phyloP scores from a whole-genome alignment of 495 filamentous ascomycete genomes.

The Aspergillus saccharolyticus region DNA sequence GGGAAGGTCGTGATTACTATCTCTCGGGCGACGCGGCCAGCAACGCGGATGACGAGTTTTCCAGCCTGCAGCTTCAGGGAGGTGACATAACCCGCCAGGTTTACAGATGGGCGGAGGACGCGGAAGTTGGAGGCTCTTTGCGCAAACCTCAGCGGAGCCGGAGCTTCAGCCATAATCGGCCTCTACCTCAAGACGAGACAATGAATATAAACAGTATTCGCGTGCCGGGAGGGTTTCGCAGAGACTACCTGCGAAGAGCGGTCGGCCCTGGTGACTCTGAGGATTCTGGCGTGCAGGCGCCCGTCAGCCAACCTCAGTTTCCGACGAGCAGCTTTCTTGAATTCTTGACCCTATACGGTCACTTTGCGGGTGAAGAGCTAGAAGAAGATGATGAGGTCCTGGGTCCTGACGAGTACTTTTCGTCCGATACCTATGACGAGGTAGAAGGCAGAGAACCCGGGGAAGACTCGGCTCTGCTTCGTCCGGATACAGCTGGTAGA shows the following conservation, averaged over 20 bases:
- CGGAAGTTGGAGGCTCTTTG: slow-evolving; percentile 50
- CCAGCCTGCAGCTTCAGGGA: slow-evolving; percentile 83
- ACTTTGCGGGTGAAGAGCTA: slow-evolving; percentile 93
- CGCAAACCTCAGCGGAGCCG: slow-evolving; percentile 59
- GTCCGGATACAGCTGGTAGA: slow-evolving; percentile 55
- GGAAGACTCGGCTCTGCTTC: slow-evolving; percentile 77
- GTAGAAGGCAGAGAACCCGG: slow-evolving; percentile 67
- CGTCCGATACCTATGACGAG: slow-evolving; percentile 57
- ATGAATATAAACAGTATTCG: slow-evolving; percentile 84
- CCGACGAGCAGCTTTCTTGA: slow-evolving; percentile 91
- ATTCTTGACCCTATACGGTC: slow-evolving; percentile 89
- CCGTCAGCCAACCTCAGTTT: slow-evolving; percentile 52
- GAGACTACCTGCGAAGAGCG: slow-evolving; percentile 74
- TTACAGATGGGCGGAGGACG: slow-evolving; percentile 90
- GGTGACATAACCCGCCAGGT: slow-evolving; percentile 92
- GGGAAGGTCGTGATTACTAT: slow-evolving; percentile 34
- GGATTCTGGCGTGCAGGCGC: slow-evolving; percentile 34
- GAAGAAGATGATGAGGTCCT: slow-evolving; percentile 92
- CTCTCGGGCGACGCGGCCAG: slow-evolving; percentile 44
- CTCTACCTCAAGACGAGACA: slow-evolving; percentile 69
- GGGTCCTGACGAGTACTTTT: slow-evolving; percentile 78
- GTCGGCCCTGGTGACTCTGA: slow-evolving; percentile 49
- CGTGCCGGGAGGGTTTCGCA: slow-evolving; percentile 85
- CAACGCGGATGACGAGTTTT: slow-evolving; percentile 75
- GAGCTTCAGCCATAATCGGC: slow-evolving; percentile 75